Evolutionary conservation across 306 rosid species (phyloP).

Genomic region (Inga leiocalycina): DNA sequence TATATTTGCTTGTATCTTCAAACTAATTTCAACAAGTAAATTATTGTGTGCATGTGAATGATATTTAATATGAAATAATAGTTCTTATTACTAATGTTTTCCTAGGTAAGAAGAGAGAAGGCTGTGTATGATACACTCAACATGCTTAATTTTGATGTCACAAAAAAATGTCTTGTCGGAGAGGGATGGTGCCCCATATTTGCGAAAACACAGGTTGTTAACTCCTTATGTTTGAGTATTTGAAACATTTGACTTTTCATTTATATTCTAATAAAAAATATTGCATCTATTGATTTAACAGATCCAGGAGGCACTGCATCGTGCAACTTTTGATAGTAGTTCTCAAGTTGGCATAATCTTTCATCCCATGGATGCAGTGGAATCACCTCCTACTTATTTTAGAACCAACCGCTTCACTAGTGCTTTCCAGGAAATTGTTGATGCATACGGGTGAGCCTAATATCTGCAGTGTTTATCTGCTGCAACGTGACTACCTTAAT

Average conservation of each 20-base stretch:
- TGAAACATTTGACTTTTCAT: constrained; percentile 4
- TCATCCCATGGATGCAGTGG: constrained; percentile 75
- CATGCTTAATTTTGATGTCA: constrained; percentile 87
- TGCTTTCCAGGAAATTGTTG: constrained; percentile 91
- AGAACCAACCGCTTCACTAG: constrained; percentile 74
- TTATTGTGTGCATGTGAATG: not conserved
- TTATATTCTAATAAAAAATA: constrained; percentile 12
- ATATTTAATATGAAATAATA: constrained; percentile 32
- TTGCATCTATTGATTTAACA: constrained; percentile 38
- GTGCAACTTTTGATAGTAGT: constrained; percentile 88
- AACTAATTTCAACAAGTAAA: constrained; percentile 4
- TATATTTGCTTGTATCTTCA: constrained; percentile 9
- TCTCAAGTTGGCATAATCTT: constrained; percentile 90
- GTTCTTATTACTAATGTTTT: constrained; percentile 31
- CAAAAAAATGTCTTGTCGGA: constrained; percentile 91
- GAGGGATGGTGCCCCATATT: constrained; percentile 93
- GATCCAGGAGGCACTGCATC: constrained; percentile 86
- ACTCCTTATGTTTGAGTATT: not conserved
- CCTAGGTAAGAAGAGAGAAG: constrained; percentile 89
- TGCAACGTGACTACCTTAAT: not conserved
- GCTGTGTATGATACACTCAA: constrained; percentile 85
- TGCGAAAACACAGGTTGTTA: constrained; percentile 68
- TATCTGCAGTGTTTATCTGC: constrained; percentile 28
- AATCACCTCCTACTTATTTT: constrained; percentile 89
- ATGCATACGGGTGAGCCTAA: constrained; percentile 86